Base-by-base conservation (phyloP, 2,329 filamentous ascomycete genomes). In the Peltaster fructicola region DNA sequence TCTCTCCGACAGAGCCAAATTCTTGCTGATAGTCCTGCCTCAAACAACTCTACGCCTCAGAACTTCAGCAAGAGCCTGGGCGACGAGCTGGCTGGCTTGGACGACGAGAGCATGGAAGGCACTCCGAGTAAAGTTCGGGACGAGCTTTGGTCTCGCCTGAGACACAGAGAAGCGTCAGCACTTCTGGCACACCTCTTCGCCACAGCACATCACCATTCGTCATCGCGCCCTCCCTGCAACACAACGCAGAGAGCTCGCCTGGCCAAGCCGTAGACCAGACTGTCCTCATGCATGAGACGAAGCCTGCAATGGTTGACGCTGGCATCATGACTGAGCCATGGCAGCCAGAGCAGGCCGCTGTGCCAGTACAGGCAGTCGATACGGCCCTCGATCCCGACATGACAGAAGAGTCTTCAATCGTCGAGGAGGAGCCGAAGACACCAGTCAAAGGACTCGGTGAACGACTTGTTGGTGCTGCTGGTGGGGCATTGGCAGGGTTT, bases 51-150 rank as follows among this genome's bases (percentile, higher is more conserved):
- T 20, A 56, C 55, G 6, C 51, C 55, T n/a, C 52, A 56, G 20
- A 34, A 38, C 24, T 57, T 57, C 34, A 65, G 68, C 9, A 79
- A 92, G 56, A 95, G 77, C 43, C 59, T 98, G 24, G 91, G 88
- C 47, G 82, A 82, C 19, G 88, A 98, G 51, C 64, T 98, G 20
- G 80, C 77, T 26, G 79, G 81, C 36, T 57, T 93, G 20, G 74
- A 70, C 29, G 58, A 76, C 37, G 78, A 80, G 33, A 77, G 80
- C 31, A 73, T 54, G 28, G 43, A 50, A 22, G 44, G 39, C 7
- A 52, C 48, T 5, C 43, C 47, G 8, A 42, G 40, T 13, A 39
- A 35, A n/a, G n/a, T n/a, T n/a, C n/a, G n/a, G n/a, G n/a, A n/a
- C n/a, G n/a, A n/a, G n/a, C n/a, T n/a, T n/a, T n/a, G n/a, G n/a